Percentiles rank a stretch among this genome's conserved stretches.
These are phyloP conservation scores for Haplosporangium sp. DNA, from an alignment of 371 early-diverging fungal species.

Conservation along the genomic window DNA sequence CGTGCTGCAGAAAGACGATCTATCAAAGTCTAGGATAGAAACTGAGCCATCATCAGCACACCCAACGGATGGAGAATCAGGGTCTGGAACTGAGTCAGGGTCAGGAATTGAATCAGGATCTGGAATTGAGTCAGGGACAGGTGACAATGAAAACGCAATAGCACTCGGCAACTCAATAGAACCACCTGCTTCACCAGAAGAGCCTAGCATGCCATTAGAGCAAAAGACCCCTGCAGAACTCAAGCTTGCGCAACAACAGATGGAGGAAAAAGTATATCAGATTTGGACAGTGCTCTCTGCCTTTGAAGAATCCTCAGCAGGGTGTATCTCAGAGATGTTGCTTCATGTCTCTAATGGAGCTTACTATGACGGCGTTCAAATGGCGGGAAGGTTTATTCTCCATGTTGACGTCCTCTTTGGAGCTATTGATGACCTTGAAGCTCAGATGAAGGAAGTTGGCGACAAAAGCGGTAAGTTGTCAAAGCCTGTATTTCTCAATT, in stretches of 20 bases:
- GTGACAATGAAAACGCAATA: background rate
- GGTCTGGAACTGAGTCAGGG: constrained; percentile 7
- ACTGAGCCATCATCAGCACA: constrained; percentile 5
- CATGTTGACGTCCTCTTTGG: constrained; percentile 94
- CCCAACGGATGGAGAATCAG: constrained; percentile 7
- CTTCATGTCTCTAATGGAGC: constrained; percentile 92
- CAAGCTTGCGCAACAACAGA: constrained; percentile 66
- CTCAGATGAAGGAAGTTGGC: constrained; percentile 66
- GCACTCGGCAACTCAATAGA: too few species aligned
- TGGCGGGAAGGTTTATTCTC: constrained; percentile 91
- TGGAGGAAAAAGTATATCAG: constrained; percentile 90
- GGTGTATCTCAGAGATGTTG: constrained; percentile 97
- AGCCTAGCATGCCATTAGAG: background rate
- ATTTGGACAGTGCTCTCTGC: constrained; percentile 94
- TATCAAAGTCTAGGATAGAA: constrained; percentile 3
- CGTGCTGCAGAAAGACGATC: constrained; percentile 29
- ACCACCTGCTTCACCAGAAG: background rate
- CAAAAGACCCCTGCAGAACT: constrained; percentile 59
- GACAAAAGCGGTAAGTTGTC: constrained; percentile 61
- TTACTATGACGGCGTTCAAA: constrained; percentile 87
- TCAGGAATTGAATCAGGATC: constrained; percentile 9
- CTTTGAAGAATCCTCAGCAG: constrained; percentile 97
- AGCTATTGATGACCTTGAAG: constrained; percentile 89
- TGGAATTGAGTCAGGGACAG: constrained; percentile 13
- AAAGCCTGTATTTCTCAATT: background rate